A percentile compares a stretch with the other conserved stretches of the same genome.
Conservation (phyloP, 169 alveolate species). For the Plasmodium gaboni region DNA sequence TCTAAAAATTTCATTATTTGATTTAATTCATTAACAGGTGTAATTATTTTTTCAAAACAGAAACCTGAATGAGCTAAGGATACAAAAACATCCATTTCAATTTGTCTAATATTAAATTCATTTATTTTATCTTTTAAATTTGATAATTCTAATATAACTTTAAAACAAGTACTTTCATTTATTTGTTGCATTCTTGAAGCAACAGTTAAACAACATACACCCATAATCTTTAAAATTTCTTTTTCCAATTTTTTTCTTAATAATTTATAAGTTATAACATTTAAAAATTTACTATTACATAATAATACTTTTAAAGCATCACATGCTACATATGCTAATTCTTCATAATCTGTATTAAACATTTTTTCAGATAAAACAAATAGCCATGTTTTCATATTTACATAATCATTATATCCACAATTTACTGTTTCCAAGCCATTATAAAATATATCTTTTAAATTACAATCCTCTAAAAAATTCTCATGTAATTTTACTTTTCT, state of each 20-base stretch:
- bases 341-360: conserved; percentile 45
- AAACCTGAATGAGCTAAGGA: conserved; percentile 74
- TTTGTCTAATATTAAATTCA: conserved; percentile 70
- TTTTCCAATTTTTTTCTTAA: conserved; percentile 57
- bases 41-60: conserved; percentile 68
- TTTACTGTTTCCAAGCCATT: conserved; percentile 66
- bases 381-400: conserved; percentile 72
- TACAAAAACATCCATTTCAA: conserved; percentile 72
- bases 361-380: conserved; percentile 68
- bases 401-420: conserved; percentile 74
- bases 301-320: conserved; percentile 70
- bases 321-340: conserved; percentile 73
- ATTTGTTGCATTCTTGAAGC: conserved; percentile 77
- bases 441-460: conserved; percentile 64
- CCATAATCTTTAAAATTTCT: conserved; percentile 59
- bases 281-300: conserved; percentile 52
- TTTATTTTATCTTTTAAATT: conserved; percentile 41
- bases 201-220: conserved; percentile 75
- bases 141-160: conserved; percentile 50
- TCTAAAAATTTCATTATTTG: conserved; percentile 49
- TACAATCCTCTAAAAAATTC: conserved; percentile 74
- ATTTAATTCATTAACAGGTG: conserved; percentile 70
- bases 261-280: conserved; percentile 66
- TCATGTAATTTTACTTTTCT: conserved; percentile 72
- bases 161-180: conserved; percentile 70